Conservation (phyloP, 768 basidiomycete species). For the Austroboletus eburneus region DNA sequence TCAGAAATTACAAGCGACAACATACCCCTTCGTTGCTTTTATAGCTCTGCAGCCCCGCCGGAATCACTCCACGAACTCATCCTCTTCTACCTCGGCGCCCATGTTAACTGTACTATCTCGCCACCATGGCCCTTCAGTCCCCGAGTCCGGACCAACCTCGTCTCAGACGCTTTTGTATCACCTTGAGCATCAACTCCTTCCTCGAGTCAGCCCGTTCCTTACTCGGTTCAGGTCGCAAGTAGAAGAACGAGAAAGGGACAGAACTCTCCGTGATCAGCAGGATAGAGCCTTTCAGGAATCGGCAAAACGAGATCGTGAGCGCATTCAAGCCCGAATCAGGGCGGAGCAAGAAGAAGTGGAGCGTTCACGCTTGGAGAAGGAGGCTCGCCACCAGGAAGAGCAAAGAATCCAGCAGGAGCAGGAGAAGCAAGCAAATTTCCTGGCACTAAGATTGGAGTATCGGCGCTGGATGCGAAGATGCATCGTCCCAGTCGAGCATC, state of each 20-base stretch:
- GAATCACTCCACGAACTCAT: conserved; percentile 30
- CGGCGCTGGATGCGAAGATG: conserved; percentile 53
- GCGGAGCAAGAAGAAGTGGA: conserved; percentile 39
- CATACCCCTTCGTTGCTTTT: conserved; percentile 92
- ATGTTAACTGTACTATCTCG: conserved; percentile 80
- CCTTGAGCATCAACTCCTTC: conserved; percentile 67
- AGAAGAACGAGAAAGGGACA: conserved; percentile 48
- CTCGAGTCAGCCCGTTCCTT: conserved; percentile 77
- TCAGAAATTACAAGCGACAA: conserved; percentile 80
- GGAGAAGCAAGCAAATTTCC: conserved; percentile 33
- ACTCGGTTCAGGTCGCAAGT: conserved; percentile 51
- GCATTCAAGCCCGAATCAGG: conserved; percentile 52
- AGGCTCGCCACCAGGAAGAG: conserved; percentile 27
- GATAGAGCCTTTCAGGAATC: conserved; percentile 73
- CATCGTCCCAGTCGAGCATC: conserved; percentile 36
- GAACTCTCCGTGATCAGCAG: conserved; percentile 72
- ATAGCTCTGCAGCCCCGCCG: conserved; percentile 79
- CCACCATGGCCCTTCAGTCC: conserved; percentile 63
- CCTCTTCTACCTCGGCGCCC: conserved; percentile 38
- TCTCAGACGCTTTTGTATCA: conserved; percentile 60
- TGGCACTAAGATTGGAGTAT: conserved; percentile 47
- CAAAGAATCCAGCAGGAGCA: conserved; percentile 37
- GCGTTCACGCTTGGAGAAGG: conserved; percentile 29
- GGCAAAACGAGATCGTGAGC: conserved; percentile 61
- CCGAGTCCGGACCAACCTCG: conserved; percentile 55